A percentile compares a stretch with the other conserved stretches of the same genome.
Evolutionary conservation across 2,329 filamentous ascomycete species (phyloP).

Genomic region (Metarhizium brunneum): DNA sequence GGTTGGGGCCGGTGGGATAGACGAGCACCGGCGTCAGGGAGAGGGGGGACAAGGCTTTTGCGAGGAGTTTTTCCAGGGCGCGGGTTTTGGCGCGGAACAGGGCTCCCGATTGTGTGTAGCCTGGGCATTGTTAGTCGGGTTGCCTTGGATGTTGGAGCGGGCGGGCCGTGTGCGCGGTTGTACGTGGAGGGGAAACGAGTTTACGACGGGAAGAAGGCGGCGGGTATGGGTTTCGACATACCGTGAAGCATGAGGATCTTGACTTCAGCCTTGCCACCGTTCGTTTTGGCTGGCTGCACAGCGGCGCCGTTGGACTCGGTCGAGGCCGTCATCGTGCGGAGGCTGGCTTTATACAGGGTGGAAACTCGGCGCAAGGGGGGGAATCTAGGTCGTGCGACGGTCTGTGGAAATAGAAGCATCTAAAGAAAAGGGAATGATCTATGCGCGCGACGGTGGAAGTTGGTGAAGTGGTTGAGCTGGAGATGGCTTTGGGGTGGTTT

Average conservation of each 20-base stretch:
- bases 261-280: slow-evolving; percentile 36
- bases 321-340: slow-evolving; percentile 3
- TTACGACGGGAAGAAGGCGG: too few relatives aligned
- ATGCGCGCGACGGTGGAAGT: neutral
- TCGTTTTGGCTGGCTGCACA: neutral
- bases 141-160: neutral
- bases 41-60: slow-evolving; percentile 59
- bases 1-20: slow-evolving; percentile 62
- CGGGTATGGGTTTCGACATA: slow-evolving; percentile 19
- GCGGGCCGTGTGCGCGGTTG: neutral
- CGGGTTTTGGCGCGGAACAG: slow-evolving; percentile 84
- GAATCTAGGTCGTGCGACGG: neutral
- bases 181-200: too few relatives aligned
- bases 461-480: neutral
- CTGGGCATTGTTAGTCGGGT: slow-evolving; percentile 25
- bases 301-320: neutral
- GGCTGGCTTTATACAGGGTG: neutral
- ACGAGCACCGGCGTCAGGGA: slow-evolving; percentile 45
- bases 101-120: slow-evolving; percentile 83
- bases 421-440: neutral
- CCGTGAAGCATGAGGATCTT: slow-evolving; percentile 75
- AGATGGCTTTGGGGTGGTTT: slow-evolving; percentile 6
- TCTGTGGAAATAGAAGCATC: neutral
- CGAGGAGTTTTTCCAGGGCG: slow-evolving; percentile 71
- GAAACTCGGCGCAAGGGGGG: neutral